Base-by-base conservation (phyloP, 1,284 basidiomycete genomes). In the Moesziomyces antarcticus region DNA sequence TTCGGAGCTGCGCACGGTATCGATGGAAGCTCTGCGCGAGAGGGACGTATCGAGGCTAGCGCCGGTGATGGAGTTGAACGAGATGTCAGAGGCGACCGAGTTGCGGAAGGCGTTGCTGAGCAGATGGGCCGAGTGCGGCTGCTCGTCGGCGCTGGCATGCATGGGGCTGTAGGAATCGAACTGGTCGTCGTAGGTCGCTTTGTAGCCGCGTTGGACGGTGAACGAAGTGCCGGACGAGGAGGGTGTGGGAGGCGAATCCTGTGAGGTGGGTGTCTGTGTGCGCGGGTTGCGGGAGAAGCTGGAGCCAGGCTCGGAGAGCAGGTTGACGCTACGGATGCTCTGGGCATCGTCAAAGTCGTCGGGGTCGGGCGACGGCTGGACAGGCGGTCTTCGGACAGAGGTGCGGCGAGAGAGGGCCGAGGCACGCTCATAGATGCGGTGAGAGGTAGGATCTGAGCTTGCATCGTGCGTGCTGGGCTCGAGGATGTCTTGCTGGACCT, bases 1-100 rank as follows among this genome's bases (percentile, higher is more conserved):
- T 47, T 81, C 79, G 25, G 74, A 74, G 37, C 73, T 77, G 43
- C 76, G 69, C 13, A 81, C 79, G 1, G 79, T 81, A 51, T 81
- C 76, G 33, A 78, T 56, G 3, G 77, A 79, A 1, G 69, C 75
- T 33, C 77, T 53, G 11, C 62, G 56, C 3, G 62, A 73, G 10
- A 69, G 27, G 9, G 56, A 45, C 8, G 49, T 22, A 9, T 63
- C 62, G 13, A 22, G 49, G 1, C 53, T 53, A 5, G 50, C 45
- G 8, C 58, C 67, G 5, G 76, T 71, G 62, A 78, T 78, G 10
- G 69, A 77, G 56, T 75, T 80, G 58, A 75, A 80, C 5, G 73
- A 74, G 10, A 72, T 68, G 56, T 78, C 73, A 9, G 74, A 79
- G 5, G 73, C 69, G 16, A 79, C 41, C 13, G 76, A 78, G 54